These are phyloP conservation scores for Mycosphaerelloides madeirae DNA, from an alignment of 2,329 filamentous ascomycete species.

Conservation along the genomic window DNA sequence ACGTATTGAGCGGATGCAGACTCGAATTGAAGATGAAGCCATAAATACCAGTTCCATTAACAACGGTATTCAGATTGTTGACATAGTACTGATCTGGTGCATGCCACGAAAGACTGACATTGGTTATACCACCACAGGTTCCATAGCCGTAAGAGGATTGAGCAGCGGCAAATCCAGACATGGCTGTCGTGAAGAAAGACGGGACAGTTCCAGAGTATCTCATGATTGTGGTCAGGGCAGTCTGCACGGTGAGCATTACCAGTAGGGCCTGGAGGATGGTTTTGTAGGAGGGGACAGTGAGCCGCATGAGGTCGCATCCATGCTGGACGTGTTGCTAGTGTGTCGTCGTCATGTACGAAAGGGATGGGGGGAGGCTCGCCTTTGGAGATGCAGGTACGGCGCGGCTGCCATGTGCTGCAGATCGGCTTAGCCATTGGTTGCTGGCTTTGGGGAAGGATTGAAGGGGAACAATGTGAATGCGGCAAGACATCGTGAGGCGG, in stretches of 20 bases:
- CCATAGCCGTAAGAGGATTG: conserved; percentile 1
- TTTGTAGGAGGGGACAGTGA: conserved; percentile 19
- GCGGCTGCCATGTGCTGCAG: not conserved
- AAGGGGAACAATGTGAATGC: no score
- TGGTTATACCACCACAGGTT: conserved; percentile 11
- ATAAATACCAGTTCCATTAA: conserved; percentile 60
- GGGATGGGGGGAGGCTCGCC: conserved; percentile 1
- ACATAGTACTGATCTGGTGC: conserved; percentile 52
- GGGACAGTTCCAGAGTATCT: conserved; percentile 21
- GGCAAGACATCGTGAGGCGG: no score
- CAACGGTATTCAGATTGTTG: conserved; percentile 56
- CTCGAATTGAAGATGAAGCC: conserved; percentile 69
- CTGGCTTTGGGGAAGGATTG: no score
- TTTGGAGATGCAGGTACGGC: conserved; percentile 5
- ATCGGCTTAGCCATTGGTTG: not conserved
- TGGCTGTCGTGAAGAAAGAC: conserved; percentile 16
- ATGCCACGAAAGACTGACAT: conserved; percentile 52
- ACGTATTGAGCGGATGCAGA: conserved; percentile 54
- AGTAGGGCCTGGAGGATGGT: conserved; percentile 22
- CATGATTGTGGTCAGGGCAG: conserved; percentile 28
- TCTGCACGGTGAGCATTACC: conserved; percentile 23
- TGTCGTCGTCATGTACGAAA: conserved; percentile 1
- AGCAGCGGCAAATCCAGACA: conserved; percentile 1
- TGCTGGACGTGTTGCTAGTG: not conserved
- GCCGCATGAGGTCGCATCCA: conserved; percentile 8